These are phyloP conservation scores for Pisolithus microcarpus DNA, from an alignment of 768 basidiomycete genomes.

Conservation along the genomic window DNA sequence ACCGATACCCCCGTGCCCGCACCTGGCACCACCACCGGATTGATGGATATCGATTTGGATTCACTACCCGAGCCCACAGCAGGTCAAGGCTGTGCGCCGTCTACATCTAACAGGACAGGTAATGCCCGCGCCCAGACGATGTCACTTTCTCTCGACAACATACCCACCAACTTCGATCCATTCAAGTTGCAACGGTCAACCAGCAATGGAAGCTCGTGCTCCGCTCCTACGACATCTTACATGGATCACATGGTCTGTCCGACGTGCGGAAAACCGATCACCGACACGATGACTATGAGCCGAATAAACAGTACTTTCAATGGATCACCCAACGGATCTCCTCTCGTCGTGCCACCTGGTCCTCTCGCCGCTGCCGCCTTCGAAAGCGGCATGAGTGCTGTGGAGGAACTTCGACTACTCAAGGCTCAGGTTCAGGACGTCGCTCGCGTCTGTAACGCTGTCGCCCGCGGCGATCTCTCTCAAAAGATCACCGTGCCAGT, in stretches of 20 bases:
- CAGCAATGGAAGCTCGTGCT: constrained; percentile 28
- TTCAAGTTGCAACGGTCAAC: constrained; percentile 25
- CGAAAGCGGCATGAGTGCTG: constrained; percentile 59
- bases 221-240: constrained; percentile 40
- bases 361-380: constrained; percentile 49
- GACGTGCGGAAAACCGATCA: constrained; percentile 46
- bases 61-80: constrained; percentile 19
- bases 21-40: constrained; percentile 2
- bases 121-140: constrained; percentile 31
- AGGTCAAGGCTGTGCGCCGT: constrained; percentile 12
- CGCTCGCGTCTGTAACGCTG: constrained; percentile 74
- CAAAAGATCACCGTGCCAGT: constrained; percentile 77
- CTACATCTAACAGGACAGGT: constrained; percentile 16
- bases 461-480: constrained; percentile 66
- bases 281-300: constrained; percentile 35
- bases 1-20: constrained; percentile 12
- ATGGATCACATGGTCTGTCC: constrained; percentile 42
- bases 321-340: constrained; percentile 25
- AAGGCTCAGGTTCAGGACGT: constrained; percentile 83
- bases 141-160: constrained; percentile 48
- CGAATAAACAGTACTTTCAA: constrained; percentile 19
- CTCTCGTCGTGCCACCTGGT: constrained; percentile 48
- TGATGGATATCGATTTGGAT: constrained; percentile 25
- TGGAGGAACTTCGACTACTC: constrained; percentile 69
- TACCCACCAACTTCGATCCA: constrained; percentile 34